Percentiles rank a stretch among this genome's conserved stretches.
Conservation (phyloP, 495 filamentous ascomycete genomes). For the Cercophora scortea region DNA sequence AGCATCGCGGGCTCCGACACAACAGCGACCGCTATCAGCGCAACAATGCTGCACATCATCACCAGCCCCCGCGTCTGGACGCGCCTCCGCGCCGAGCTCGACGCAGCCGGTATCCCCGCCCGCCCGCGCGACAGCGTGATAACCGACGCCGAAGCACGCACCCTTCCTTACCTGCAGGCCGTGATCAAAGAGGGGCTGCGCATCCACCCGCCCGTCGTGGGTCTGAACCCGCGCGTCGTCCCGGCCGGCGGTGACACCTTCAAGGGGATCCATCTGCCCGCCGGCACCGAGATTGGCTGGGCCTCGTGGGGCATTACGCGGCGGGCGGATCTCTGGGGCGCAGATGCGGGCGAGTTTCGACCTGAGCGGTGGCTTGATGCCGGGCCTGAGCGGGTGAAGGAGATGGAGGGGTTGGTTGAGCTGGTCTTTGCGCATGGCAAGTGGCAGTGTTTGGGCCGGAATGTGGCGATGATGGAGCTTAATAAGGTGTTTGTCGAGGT, state of each 20-base stretch:
- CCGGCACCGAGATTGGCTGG: slow-evolving; percentile 38
- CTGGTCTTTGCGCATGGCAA: slow-evolving; percentile 29
- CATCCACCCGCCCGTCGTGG: slow-evolving; percentile 21
- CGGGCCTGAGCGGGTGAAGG: slow-evolving; percentile 16
- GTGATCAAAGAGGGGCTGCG: slow-evolving; percentile 40
- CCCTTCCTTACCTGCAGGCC: slow-evolving; percentile 39
- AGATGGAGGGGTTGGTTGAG: slow-evolving; percentile 27
- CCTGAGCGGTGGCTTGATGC: slow-evolving; percentile 49
- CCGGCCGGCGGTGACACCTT: slow-evolving; percentile 17
- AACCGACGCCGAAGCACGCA: slow-evolving; percentile 29
- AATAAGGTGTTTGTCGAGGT: slow-evolving; percentile 49
- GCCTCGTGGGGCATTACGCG: slow-evolving; percentile 16
- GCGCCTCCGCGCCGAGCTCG: slow-evolving; percentile 50
- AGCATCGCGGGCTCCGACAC: slow-evolving; percentile 48
- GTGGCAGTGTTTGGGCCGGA: slow-evolving; percentile 29
- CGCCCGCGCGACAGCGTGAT: slow-evolving; percentile 15
- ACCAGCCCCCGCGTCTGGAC: slow-evolving; percentile 24
- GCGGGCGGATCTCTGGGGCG: slow-evolving; percentile 30
- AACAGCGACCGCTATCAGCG: slow-evolving; percentile 51
- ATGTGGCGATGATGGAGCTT: slow-evolving; percentile 31
- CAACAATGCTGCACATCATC: slow-evolving; percentile 45
- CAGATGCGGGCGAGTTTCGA: slow-evolving; percentile 35
- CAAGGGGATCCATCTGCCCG: slow-evolving; percentile 38
- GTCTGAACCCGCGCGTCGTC: background rate
- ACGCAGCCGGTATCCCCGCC: slow-evolving; percentile 13